phyloP scores from a whole-genome alignment of 2,329 filamentous ascomycete species.

The Pyricularia pennisetigena region DNA sequence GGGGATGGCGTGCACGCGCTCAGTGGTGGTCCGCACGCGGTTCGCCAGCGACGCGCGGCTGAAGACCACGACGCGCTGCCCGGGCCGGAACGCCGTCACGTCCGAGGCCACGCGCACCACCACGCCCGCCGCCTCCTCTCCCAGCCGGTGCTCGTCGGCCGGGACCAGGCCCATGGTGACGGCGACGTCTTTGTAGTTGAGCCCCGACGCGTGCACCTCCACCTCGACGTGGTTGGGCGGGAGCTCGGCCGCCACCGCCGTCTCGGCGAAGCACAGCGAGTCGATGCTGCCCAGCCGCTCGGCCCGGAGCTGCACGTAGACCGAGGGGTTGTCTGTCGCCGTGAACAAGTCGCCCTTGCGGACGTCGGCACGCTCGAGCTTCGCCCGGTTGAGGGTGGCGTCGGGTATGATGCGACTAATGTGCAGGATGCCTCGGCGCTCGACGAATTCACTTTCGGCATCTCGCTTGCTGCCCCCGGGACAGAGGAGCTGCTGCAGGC shows the following conservation, averaged over 20 bases:
- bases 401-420: background rate
- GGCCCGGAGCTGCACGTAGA: background rate
- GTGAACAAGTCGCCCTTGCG: background rate
- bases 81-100: background rate
- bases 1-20: slow-evolving; percentile 15
- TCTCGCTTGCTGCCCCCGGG: background rate
- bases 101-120: slow-evolving; percentile 19
- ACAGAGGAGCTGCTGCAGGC: slow-evolving; percentile 3
- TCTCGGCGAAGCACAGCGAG: background rate
- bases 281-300: background rate
- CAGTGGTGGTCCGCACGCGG: background rate
- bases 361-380: background rate
- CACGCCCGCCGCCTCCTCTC: slow-evolving; percentile 18
- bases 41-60: background rate
- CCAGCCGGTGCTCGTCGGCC: slow-evolving; percentile 18
- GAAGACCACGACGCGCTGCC: background rate
- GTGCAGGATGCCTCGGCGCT: background rate
- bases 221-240: slow-evolving; percentile 18
- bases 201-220: slow-evolving; percentile 16
- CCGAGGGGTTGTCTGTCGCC: background rate
- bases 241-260: background rate
- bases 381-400: background rate
- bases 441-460: background rate
- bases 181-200: slow-evolving; percentile 27
- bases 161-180: slow-evolving; percentile 21